Percentiles rank a stretch among this genome's conserved stretches.
Evolutionary conservation across 345 rosid species (phyloP).

Genomic region (Lagerstroemia speciosa): DNA sequence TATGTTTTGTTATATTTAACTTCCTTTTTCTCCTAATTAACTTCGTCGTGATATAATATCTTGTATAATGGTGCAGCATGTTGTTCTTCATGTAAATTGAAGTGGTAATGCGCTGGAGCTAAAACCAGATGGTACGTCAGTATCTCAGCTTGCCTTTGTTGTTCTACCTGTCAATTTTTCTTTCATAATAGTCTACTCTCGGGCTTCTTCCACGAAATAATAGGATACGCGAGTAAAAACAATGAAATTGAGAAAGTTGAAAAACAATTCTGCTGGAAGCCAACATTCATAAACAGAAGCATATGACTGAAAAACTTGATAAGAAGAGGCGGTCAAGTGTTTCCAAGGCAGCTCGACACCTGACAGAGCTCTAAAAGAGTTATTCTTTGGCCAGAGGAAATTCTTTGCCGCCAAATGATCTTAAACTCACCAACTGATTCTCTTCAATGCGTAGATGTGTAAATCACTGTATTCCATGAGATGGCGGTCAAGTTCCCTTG

Average conservation of each 20-base stretch:
- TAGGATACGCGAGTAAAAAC: too few relatives aligned
- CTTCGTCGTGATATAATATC: not conserved
- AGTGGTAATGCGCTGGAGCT: not conserved
- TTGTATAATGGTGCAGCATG: slow-evolving; percentile 32
- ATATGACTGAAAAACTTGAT: not conserved
- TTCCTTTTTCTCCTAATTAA: not conserved
- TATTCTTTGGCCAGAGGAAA: not conserved
- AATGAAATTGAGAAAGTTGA: not conserved
- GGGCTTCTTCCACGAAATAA: not conserved
- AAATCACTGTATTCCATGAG: too few relatives aligned
- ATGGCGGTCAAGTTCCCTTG: not conserved
- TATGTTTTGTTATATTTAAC: not conserved
- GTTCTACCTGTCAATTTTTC: not conserved
- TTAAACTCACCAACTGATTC: too few relatives aligned
- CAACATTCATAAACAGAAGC: not conserved
- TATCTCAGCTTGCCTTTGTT: not conserved
- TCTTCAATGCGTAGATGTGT: too few relatives aligned
- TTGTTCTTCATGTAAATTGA: slow-evolving; percentile 39
- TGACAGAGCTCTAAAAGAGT: not conserved
- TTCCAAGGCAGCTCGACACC: not conserved
- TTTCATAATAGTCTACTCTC: not conserved
- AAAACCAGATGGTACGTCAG: slow-evolving; percentile 16
- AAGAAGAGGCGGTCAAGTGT: not conserved
- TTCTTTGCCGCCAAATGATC: too few relatives aligned
- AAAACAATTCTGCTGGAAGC: not conserved